Conservation (phyloP, 768 basidiomycete species). For the Lactarius hatsudake region DNA sequence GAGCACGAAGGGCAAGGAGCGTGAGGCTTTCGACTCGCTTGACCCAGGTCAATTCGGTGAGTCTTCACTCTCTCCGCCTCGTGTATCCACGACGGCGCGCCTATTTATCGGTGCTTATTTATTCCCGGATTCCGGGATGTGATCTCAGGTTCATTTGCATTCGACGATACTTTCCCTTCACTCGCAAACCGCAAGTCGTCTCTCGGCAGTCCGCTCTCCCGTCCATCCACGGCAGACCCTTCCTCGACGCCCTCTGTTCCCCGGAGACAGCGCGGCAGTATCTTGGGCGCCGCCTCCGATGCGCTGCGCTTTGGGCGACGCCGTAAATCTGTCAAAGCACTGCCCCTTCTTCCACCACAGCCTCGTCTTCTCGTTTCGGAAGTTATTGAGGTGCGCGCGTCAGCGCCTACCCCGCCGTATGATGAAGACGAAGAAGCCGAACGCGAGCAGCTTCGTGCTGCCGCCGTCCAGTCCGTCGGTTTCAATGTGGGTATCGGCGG, state of each 20-base stretch:
- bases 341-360: slow-evolving; percentile 29
- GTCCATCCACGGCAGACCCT: slow-evolving; percentile 20
- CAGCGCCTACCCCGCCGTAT: slow-evolving; percentile 27
- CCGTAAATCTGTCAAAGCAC: slow-evolving; percentile 29
- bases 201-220: slow-evolving; percentile 5
- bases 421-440: slow-evolving; percentile 63
- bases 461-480: slow-evolving; percentile 75
- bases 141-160: slow-evolving; percentile 13
- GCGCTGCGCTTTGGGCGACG: slow-evolving; percentile 28
- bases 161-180: slow-evolving; percentile 14
- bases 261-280: slow-evolving; percentile 28
- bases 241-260: not conserved
- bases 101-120: slow-evolving; percentile 7
- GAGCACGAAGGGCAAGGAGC: slow-evolving; percentile 26
- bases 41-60: slow-evolving; percentile 22
- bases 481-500: slow-evolving; percentile 54
- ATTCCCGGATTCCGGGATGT: not conserved
- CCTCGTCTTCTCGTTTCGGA: slow-evolving; percentile 54
- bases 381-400: slow-evolving; percentile 61
- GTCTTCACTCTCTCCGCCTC: slow-evolving; percentile 19
- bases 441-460: slow-evolving; percentile 68
- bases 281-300: slow-evolving; percentile 31
- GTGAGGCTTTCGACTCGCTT: slow-evolving; percentile 20
- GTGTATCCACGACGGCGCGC: slow-evolving; percentile 6
- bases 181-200: slow-evolving; percentile 4